These are phyloP conservation scores for Ophiostoma triangulosporum DNA, from an alignment of 2,329 filamentous ascomycete genomes.

Conservation along the genomic window DNA sequence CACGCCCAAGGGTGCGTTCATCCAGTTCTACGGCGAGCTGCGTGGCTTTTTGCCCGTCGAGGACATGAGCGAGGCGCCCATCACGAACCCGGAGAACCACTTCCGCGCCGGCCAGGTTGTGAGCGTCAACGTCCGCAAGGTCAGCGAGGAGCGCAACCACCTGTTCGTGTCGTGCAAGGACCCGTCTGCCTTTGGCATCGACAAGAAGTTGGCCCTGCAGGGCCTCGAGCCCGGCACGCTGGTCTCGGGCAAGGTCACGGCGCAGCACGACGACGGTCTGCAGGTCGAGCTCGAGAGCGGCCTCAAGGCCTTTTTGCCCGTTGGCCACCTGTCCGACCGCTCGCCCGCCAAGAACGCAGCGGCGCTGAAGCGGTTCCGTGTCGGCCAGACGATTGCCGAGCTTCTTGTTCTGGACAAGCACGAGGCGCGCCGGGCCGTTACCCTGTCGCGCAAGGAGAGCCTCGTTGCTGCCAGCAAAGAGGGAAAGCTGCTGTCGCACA, in stretches of 20 bases:
- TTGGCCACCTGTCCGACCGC: slow-evolving; percentile 75
- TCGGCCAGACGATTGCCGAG: slow-evolving; percentile 70
- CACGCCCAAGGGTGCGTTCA: slow-evolving; percentile 62
- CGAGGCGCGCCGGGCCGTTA: slow-evolving; percentile 59
- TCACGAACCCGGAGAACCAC: slow-evolving; percentile 76
- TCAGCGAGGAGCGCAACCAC: slow-evolving; percentile 56
- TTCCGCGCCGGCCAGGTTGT: slow-evolving; percentile 87
- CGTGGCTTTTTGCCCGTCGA: slow-evolving; percentile 81
- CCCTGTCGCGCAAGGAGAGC: slow-evolving; percentile 70
- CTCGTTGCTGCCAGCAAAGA: slow-evolving; percentile 63
- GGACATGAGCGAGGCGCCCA: slow-evolving; percentile 97
- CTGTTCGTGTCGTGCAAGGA: slow-evolving; percentile 91
- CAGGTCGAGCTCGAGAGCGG: slow-evolving; percentile 63
- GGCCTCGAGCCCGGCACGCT: slow-evolving; percentile 59
- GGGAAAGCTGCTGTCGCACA: slow-evolving; percentile 54
- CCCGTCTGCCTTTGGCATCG: slow-evolving; percentile 58
- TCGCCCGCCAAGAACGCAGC: slow-evolving; percentile 65
- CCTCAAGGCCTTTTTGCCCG: slow-evolving; percentile 63
- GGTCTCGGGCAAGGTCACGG: slow-evolving; percentile 66
- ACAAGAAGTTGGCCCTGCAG: slow-evolving; percentile 65
- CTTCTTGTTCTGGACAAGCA: slow-evolving; percentile 82
- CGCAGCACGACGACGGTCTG: slow-evolving; percentile 64
- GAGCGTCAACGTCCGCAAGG: slow-evolving; percentile 72
- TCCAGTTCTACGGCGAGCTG: slow-evolving; percentile 81
- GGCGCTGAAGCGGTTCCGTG: slow-evolving; percentile 65